Conservation (phyloP, 768 basidiomycete species). For the Tulasnella sp. region DNA sequence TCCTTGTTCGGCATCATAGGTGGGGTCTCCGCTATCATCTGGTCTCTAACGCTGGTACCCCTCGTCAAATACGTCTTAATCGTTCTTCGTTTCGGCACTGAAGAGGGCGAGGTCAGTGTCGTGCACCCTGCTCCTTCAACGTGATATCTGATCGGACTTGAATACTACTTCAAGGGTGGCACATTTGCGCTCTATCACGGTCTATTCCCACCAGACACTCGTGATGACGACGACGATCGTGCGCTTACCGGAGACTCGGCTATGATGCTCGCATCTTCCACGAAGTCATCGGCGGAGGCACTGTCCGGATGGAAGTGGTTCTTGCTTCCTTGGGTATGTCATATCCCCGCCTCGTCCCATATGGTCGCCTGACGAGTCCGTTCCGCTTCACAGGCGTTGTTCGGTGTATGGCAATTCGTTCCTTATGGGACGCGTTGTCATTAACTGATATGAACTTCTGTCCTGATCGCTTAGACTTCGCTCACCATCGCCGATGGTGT, state of each 20-base stretch:
- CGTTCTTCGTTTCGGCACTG: constrained; percentile 39
- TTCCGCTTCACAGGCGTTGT: too few relatives aligned
- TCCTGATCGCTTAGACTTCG: constrained; percentile 48
- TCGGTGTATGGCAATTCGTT: too few relatives aligned
- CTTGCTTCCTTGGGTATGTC: constrained; percentile 44
- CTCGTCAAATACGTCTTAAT: constrained; percentile 54
- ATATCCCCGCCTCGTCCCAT: background rate
- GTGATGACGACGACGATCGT: constrained; percentile 40
- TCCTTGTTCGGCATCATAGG: constrained; percentile 26
- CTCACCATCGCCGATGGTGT: constrained; percentile 60
- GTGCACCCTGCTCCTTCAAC: too few relatives aligned
- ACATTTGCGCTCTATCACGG: constrained; percentile 54
- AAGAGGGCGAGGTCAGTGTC: constrained; percentile 40
- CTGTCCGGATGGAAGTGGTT: constrained; percentile 34
- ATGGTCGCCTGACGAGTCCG: too few relatives aligned
- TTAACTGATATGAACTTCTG: background rate
- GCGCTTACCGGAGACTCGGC: constrained; percentile 40
- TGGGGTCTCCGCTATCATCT: constrained; percentile 51
- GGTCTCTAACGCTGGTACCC: constrained; percentile 53
- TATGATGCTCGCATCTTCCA: constrained; percentile 23
- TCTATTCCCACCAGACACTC: constrained; percentile 40
- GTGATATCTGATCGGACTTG: too few relatives aligned
- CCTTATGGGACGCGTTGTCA: background rate
- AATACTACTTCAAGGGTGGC: constrained; percentile 34
- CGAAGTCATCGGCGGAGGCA: constrained; percentile 22